A percentile compares a stretch with the other conserved stretches of the same genome.
These are phyloP conservation scores for Yamadazyma aaseri DNA, from an alignment of 1,139 yeast species.

Conservation along the genomic window DNA sequence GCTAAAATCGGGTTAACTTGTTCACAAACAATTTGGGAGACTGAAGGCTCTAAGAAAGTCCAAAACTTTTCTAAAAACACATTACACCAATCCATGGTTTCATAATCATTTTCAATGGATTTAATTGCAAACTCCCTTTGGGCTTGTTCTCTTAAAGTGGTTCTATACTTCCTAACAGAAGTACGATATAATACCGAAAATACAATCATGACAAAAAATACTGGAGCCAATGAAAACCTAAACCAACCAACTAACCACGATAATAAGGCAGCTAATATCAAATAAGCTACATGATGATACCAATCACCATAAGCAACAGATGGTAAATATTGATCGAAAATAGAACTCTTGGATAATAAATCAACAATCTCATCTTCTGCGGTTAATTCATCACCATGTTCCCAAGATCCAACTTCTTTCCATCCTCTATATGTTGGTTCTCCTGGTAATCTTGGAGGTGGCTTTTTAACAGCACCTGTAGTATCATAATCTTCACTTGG, in stretches of 20 bases:
- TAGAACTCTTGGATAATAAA: slow-evolving; percentile 62
- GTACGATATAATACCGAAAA: slow-evolving; percentile 75
- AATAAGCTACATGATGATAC: slow-evolving; percentile 81
- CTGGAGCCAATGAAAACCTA: slow-evolving; percentile 74
- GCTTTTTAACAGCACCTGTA: slow-evolving; percentile 37
- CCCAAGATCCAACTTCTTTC: slow-evolving; percentile 93
- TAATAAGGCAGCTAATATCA: slow-evolving; percentile 61
- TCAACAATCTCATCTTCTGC: slow-evolving; percentile 70
- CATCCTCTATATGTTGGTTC: slow-evolving; percentile 81
- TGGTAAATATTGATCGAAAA: slow-evolving; percentile 71
- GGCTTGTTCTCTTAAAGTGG: slow-evolving; percentile 69
- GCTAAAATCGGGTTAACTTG: slow-evolving; percentile 83
- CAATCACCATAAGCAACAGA: slow-evolving; percentile 84
- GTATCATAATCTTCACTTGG: slow-evolving; percentile 39
- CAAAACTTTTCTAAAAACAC: slow-evolving; percentile 86
- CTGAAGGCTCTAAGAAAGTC: slow-evolving; percentile 87
- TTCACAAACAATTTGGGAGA: slow-evolving; percentile 80
- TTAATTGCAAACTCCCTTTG: slow-evolving; percentile 82
- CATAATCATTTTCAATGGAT: slow-evolving; percentile 82
- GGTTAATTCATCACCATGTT: slow-evolving; percentile 61
- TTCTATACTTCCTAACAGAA: slow-evolving; percentile 77
- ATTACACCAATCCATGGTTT: slow-evolving; percentile 94
- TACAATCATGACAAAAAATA: slow-evolving; percentile 64
- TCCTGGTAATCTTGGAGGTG: slow-evolving; percentile 52
- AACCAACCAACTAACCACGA: slow-evolving; percentile 82